Evolutionary conservation across 306 rosid genomes (phyloP).

Genomic region (Rubus parviflorus): DNA sequence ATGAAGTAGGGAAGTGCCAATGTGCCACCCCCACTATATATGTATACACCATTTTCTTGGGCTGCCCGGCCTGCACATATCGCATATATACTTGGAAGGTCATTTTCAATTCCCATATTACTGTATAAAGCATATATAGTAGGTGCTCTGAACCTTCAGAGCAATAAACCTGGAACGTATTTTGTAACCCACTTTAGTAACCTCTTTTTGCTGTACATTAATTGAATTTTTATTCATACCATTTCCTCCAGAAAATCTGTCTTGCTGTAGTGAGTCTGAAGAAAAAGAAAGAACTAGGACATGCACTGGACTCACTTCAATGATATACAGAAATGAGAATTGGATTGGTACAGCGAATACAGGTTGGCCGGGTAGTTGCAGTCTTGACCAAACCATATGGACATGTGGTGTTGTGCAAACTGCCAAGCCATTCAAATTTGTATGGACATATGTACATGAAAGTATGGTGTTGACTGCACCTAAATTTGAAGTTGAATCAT

Average conservation of each 20-base stretch:
- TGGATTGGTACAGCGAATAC: background rate
- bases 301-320: background rate
- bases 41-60: background rate
- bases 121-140: conserved; percentile 5
- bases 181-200: too few relatives aligned
- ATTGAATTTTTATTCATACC: background rate
- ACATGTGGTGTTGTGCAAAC: too few relatives aligned
- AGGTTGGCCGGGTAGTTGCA: background rate
- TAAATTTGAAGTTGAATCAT: background rate
- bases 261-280: background rate
- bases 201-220: background rate
- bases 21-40: conserved; percentile 4
- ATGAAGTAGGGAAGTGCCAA: background rate
- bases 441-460: background rate
- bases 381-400: background rate
- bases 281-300: background rate
- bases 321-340: background rate
- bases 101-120: conserved; percentile 5
- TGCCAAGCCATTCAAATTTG: background rate
- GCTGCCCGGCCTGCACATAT: background rate
- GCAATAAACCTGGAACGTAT: background rate
- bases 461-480: background rate
- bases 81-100: background rate
- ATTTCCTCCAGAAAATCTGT: background rate
- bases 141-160: background rate